These are phyloP conservation scores for Aspergillus awamori DNA, from an alignment of 2,329 filamentous ascomycete species.

Conservation along the genomic window DNA sequence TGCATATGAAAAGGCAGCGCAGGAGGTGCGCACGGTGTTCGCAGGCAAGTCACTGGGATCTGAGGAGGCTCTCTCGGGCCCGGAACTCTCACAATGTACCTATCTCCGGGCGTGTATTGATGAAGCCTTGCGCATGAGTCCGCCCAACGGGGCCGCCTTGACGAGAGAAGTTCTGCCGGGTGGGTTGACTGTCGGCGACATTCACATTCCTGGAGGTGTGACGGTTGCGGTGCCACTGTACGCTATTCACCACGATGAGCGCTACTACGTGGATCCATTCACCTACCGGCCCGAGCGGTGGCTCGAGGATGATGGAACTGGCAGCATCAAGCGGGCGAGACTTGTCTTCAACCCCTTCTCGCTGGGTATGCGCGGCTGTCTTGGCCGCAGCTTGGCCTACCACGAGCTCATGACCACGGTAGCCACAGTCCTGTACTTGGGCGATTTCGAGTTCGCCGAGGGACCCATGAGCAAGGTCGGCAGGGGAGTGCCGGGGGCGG, in stretches of 20 bases:
- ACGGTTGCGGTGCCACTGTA: background rate
- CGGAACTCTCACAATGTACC: background rate
- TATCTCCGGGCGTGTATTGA: background rate
- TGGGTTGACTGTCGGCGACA: background rate
- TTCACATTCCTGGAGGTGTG: background rate
- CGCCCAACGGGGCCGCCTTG: background rate
- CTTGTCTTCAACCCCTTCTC: background rate
- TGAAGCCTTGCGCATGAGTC: background rate
- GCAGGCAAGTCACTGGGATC: background rate
- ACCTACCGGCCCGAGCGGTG: slow-evolving; percentile 7
- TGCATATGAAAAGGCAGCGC: background rate
- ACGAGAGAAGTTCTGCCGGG: background rate
- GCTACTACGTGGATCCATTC: background rate
- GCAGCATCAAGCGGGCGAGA: background rate
- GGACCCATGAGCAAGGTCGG: background rate
- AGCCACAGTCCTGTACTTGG: background rate
- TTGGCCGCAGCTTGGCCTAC: background rate
- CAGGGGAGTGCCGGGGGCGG: background rate
- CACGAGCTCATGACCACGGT: background rate
- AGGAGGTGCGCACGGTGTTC: background rate
- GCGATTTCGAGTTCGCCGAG: background rate
- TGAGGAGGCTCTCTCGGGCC: background rate
- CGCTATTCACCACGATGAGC: background rate
- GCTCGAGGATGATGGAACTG: background rate
- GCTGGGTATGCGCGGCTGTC: background rate